phyloP scores from a whole-genome alignment of 768 basidiomycete genomes.

The Boletus rufocinnamomeus region DNA sequence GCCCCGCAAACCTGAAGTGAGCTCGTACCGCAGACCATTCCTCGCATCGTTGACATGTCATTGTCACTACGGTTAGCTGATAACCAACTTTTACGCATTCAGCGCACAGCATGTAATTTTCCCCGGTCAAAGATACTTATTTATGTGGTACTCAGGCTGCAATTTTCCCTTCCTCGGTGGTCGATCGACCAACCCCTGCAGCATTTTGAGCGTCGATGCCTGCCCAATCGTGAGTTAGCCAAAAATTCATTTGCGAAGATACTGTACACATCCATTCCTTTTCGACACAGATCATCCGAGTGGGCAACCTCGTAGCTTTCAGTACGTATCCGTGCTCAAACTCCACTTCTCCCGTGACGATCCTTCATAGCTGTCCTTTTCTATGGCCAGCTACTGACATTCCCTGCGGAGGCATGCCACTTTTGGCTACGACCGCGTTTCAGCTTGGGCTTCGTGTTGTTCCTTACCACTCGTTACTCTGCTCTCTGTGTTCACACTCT shows the following conservation, averaged over 20 bases:
- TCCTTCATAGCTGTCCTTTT: slow-evolving; percentile 31
- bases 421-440: slow-evolving; percentile 42
- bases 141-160: neutral
- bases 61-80: too few relatives aligned
- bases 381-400: slow-evolving; percentile 50
- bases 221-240: slow-evolving; percentile 4
- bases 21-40: neutral
- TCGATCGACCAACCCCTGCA: neutral
- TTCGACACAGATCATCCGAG: neutral
- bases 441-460: slow-evolving; percentile 39
- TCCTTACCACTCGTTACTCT: slow-evolving; percentile 47
- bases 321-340: slow-evolving; percentile 2
- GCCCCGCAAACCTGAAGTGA: neutral
- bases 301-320: slow-evolving; percentile 2
- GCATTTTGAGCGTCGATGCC: neutral
- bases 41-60: too few relatives aligned
- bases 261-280: neutral
- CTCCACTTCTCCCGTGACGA: neutral
- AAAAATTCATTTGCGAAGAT: too few relatives aligned
- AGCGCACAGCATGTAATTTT: too few relatives aligned
- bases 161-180: neutral
- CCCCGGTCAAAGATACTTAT: neutral
- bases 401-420: slow-evolving; percentile 42
- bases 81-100: too few relatives aligned
- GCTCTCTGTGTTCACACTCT: slow-evolving; percentile 41